Percentiles rank a stretch among this genome's conserved stretches.
These are phyloP conservation scores for Leishmania aethiopica DNA, from an alignment of 208 protist species.

Conservation along the genomic window DNA sequence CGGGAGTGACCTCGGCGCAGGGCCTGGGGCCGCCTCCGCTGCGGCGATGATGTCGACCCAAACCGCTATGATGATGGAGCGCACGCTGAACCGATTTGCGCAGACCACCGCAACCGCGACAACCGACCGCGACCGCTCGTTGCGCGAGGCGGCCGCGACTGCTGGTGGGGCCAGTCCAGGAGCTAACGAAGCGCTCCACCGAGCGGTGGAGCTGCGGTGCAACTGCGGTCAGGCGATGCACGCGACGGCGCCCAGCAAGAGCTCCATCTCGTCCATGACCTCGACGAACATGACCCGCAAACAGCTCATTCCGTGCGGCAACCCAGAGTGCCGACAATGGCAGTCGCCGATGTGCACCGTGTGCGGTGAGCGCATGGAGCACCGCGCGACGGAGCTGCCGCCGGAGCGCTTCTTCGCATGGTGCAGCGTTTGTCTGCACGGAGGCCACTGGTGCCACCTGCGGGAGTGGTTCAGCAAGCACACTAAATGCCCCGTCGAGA, in stretches of 20 bases:
- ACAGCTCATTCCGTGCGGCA: conserved; percentile 52
- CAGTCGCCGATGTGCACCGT: conserved; percentile 82
- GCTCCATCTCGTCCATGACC: conserved; percentile 19
- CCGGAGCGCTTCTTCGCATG: conserved; percentile 74
- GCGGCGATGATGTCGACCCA: conserved; percentile 31
- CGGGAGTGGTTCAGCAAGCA: conserved; percentile 89
- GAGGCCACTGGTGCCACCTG: conserved; percentile 82
- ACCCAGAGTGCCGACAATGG: conserved; percentile 59
- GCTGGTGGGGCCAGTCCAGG: background rate
- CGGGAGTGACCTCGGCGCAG: conserved; percentile 3
- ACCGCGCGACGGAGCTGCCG: conserved; percentile 40
- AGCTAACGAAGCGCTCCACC: conserved; percentile 4
- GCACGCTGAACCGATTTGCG: conserved; percentile 29
- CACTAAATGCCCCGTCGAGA: conserved; percentile 80
- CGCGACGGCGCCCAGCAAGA: conserved; percentile 35
- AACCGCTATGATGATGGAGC: conserved; percentile 33
- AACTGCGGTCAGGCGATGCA: conserved; percentile 80
- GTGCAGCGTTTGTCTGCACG: conserved; percentile 90
- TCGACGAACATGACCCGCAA: conserved; percentile 22
- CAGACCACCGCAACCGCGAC: conserved; percentile 17
- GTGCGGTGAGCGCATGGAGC: conserved; percentile 74
- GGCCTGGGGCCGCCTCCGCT: conserved; percentile 11
- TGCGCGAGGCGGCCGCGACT: conserved; percentile 13
- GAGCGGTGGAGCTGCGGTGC: conserved; percentile 66
- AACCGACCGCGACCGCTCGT: conserved; percentile 14